Evolutionary conservation across 2,329 filamentous ascomycete species (phyloP), one percentile per base, ranked within the genome.

Genomic region (Colletotrichum spaethianum): DNA sequence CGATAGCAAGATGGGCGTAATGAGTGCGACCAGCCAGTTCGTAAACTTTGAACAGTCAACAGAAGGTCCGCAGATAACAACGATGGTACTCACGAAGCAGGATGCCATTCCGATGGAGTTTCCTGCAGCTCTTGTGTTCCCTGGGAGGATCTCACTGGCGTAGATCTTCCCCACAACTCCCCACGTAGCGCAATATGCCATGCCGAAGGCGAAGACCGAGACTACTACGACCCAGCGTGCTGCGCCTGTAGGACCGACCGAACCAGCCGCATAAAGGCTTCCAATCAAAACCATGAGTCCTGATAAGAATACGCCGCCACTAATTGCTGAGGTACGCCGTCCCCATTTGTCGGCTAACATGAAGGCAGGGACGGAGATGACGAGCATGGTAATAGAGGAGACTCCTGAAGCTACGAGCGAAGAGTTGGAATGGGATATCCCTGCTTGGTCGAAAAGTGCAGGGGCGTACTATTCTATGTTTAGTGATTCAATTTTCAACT

Each of bases 391-490:
- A 1, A 92, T 84, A 0, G 86, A 89, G 0, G 89, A 90, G 11
- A 92, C 82, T 0, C 90, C 90, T 0, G 89, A 91, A 0, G 90
- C 90, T 2, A 92, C 82, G 75, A 92, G 9, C 83, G 82, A 14
- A 92, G 82, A 0, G 56, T 14, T 46, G 38, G 56, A 44, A 6
- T 46, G 40, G 38, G 56, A 60, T 23, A 60, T 60, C 2, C 90
- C 90, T 2, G 90, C 89, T 63, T 90, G 88, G 31, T 85, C 80
- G 74, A 92, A 92, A 0, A 93, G 82, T 0, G 87, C 79, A 0
- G 90, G 90, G 0, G 90, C 89, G 69, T 92, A 92, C 85, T 89
- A 48, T 60, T 23, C 64, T 9, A 12, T 46, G 48, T 40, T 40
- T 31, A 59, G n/a, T 42, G 2, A 26, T 3, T 42, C 1, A 12